Base-by-base conservation (phyloP, 331 rosid species). In the Erythrophleum ivorense region DNA sequence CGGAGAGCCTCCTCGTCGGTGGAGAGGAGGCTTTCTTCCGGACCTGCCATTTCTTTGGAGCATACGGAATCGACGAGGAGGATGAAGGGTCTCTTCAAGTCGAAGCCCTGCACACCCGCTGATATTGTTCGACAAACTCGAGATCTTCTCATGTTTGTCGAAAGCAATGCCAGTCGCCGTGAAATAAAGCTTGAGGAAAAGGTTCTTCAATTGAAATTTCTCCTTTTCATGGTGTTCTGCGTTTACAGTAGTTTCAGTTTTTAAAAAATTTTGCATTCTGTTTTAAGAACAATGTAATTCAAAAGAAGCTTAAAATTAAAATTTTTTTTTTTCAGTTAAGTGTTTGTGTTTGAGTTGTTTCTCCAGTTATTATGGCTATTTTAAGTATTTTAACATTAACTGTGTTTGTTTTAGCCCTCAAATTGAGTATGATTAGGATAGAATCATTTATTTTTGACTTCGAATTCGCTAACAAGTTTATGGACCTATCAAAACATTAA, bases 41-140 rank as follows among this genome's bases (percentile, higher is more conserved):
- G 31, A 0, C 31, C 62, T 1, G 66, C 66, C 36, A 18, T 81
- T 52, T n/a, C 58, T 15, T 82, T 83, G 5, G 90, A 88, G 66
- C 67, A 80, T n/a, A 85, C 86, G 63, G 86, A 84, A 45, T 78
- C 90, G 16, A 76, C 5, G 31, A 55, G 62, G 19, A 18, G 79
- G 71, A 90, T 89, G 91, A 94, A 91, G 90, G 84, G 90, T 9
- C 90, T 94, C 69, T 92, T 94, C 92, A 94, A 92, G 84, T 73
- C 95, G 18, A 94, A 92, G 89, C 94, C 92, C 31, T 86, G 91
- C 5, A 89, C 97, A 0, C 98, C 98, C 2, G 67, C 82, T 7
- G 98, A 91, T n/a, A 63, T 94, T 4, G 98, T 94, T 14, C 92
- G 97, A 2, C 92, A 90, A 16, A 89, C 98, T 12, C 89, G 97